phyloP scores from a whole-genome alignment of 2,329 filamentous ascomycete species.

The Mariannaea elegans region DNA sequence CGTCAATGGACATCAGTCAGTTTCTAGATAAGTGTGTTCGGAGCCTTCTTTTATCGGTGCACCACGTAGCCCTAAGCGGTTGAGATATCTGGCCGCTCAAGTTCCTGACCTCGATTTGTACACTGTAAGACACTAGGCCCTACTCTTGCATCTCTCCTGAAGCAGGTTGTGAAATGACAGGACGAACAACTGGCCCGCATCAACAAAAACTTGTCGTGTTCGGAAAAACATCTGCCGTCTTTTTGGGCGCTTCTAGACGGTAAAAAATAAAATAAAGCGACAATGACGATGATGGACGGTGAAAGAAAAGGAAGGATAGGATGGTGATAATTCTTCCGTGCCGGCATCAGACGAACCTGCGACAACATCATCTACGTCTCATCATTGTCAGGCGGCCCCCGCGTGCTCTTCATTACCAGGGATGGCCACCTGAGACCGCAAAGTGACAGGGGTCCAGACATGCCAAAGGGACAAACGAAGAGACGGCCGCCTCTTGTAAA shows the following conservation, averaged over 20 bases:
- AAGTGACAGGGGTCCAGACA: conserved; percentile 20
- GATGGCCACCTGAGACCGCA: conserved; percentile 37
- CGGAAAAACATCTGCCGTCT: neutral
- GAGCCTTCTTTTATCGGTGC: conserved; percentile 1
- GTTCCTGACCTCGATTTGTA: neutral
- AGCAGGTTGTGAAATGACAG: neutral
- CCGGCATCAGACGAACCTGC: conserved; percentile 37
- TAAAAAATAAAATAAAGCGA: neutral
- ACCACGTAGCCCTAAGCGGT: conserved; percentile 10
- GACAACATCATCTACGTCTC: conserved; percentile 33
- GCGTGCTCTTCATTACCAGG: conserved; percentile 20
- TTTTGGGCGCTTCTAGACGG: neutral
- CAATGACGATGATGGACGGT: neutral
- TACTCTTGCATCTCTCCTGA: neutral
- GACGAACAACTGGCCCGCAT: neutral
- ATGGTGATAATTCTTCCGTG: conserved; percentile 21
- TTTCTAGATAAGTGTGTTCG: neutral
- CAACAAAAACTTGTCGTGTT: conserved; percentile 4
- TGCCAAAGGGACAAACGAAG: conserved; percentile 11
- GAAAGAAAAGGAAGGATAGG: conserved; percentile 7
- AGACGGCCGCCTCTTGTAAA: conserved; percentile 33
- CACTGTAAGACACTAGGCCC: neutral
- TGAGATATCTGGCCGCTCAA: conserved; percentile 3
- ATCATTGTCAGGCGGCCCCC: conserved; percentile 26
- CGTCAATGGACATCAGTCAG: conserved; percentile 4